Evolutionary conservation across 495 filamentous ascomycete species (phyloP).

Genomic region (Penicillium cinerascens): DNA sequence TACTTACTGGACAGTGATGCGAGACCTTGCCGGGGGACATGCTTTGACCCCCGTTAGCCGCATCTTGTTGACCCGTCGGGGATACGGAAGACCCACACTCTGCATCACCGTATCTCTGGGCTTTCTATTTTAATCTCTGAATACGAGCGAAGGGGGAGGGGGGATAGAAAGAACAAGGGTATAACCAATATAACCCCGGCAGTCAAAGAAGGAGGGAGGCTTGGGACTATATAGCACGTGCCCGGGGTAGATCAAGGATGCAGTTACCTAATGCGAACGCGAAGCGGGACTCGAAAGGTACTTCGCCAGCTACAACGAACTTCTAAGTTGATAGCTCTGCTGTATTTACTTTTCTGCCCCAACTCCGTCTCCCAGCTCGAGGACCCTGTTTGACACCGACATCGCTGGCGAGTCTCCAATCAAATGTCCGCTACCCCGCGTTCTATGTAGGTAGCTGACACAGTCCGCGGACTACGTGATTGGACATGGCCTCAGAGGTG

Average conservation of each 20-base stretch:
- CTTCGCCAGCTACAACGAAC: not conserved
- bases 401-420: slow-evolving; percentile 3
- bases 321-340: too few species aligned
- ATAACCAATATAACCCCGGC: not conserved
- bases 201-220: not conserved
- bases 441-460: not conserved
- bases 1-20: not conserved
- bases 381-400: not conserved
- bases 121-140: slow-evolving; percentile 2
- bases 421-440: slow-evolving; percentile 12
- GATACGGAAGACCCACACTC: slow-evolving; percentile 11
- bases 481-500: not conserved
- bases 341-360: too few species aligned
- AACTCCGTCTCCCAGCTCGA: too few species aligned
- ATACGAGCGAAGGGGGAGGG: not conserved
- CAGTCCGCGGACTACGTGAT: not conserved
- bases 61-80: not conserved
- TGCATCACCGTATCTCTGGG: slow-evolving; percentile 3
- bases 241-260: not conserved
- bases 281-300: not conserved
- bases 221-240: too few species aligned
- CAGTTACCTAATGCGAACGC: not conserved
- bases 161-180: not conserved
- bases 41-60: slow-evolving; percentile 1
- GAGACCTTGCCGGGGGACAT: slow-evolving; percentile 1